Conservation (phyloP, 2,329 filamentous ascomycete species). For the Clarireedia monteithiana region DNA sequence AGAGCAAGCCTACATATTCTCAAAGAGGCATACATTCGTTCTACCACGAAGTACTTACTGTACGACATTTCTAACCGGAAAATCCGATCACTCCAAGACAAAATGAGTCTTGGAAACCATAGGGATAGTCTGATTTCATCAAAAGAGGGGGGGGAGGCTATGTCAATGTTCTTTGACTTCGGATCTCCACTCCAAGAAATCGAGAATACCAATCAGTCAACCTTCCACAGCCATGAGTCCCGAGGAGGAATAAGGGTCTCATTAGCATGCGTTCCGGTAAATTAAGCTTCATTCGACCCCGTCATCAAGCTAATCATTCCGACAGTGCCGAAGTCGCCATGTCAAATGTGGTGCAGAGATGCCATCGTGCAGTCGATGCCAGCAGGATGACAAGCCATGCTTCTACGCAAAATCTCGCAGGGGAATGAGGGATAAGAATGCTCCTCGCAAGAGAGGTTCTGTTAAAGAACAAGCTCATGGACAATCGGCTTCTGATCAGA, state of each 20-base stretch:
- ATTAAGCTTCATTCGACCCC: background rate
- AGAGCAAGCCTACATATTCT: background rate
- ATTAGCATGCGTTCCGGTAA: conserved; percentile 37
- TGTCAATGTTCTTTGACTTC: conserved; percentile 21
- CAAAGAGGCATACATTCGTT: background rate
- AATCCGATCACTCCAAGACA: background rate
- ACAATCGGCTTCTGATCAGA: conserved; percentile 1
- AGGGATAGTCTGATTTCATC: background rate
- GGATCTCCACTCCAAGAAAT: conserved; percentile 9
- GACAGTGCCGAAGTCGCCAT: conserved; percentile 31
- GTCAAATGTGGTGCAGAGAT: conserved; percentile 40
- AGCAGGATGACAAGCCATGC: conserved; percentile 35
- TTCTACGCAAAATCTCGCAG: conserved; percentile 41
- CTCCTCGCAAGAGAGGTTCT: conserved; percentile 15
- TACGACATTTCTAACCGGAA: background rate
- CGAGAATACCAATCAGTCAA: background rate
- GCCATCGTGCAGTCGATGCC: conserved; percentile 37
- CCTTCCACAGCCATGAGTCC: conserved; percentile 3
- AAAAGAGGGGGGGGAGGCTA: conserved; percentile 8
- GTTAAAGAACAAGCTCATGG: conserved; percentile 8
- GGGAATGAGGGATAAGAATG: conserved; percentile 30
- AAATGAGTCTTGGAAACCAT: background rate
- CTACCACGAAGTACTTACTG: background rate
- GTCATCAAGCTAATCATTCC: background rate
- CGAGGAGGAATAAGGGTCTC: conserved; percentile 34